Conservation (phyloP, 2,329 filamentous ascomycete genomes). For the Penicillium sp. region DNA sequence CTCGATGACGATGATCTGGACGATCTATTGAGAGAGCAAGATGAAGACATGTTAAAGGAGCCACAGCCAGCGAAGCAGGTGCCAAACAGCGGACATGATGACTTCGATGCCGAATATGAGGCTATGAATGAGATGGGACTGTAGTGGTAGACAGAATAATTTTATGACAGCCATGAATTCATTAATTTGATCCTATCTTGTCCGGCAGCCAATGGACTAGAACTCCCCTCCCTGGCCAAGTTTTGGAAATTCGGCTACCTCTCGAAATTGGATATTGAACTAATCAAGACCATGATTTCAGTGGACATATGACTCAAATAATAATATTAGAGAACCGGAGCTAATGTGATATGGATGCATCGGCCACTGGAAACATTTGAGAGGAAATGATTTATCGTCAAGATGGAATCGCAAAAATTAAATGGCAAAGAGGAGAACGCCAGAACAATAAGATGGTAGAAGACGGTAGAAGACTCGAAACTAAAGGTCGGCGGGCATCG, state of each 20-base stretch:
- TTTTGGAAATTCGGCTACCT: no score
- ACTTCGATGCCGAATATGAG: conserved; percentile 65
- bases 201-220: not conserved
- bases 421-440: not conserved
- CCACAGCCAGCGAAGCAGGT: conserved; percentile 1
- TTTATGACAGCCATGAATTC: conserved; percentile 9
- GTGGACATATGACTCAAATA: not conserved
- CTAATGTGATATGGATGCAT: not conserved
- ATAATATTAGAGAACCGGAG: not conserved
- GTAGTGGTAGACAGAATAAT: conserved; percentile 4
- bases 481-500: conserved; percentile 26
- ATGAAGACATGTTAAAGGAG: conserved; percentile 14
- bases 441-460: not conserved
- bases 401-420: not conserved
- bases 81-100: conserved; percentile 12
- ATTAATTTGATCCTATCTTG: not conserved
- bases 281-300: not conserved
- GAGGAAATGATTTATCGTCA: not conserved
- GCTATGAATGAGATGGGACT: conserved; percentile 55
- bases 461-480: not conserved
- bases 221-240: not conserved
- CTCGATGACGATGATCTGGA: conserved; percentile 23
- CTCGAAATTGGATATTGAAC: not conserved
- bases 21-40: conserved; percentile 24
- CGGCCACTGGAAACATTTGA: not conserved